Evolutionary conservation across 2,329 filamentous ascomycete genomes (phyloP).

Genomic region (Colletotrichum sp.): DNA sequence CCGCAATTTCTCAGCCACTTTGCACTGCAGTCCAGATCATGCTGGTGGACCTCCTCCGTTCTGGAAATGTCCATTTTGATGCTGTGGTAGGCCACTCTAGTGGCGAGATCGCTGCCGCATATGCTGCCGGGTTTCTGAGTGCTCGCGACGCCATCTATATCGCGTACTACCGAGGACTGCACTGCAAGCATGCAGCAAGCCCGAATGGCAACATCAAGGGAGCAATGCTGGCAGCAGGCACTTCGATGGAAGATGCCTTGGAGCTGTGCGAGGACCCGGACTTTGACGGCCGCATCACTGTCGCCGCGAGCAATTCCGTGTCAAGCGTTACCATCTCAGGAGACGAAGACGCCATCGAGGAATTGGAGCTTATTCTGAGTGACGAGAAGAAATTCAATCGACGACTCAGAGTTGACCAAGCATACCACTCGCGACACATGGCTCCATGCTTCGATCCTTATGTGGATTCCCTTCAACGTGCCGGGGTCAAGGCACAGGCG

Average conservation of each 20-base stretch:
- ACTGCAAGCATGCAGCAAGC: not conserved
- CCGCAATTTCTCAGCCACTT: constrained; percentile 12
- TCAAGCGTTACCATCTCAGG: constrained; percentile 30
- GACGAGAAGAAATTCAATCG: constrained; percentile 23
- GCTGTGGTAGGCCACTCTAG: constrained; percentile 53
- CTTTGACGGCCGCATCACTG: constrained; percentile 21
- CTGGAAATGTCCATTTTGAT: constrained; percentile 36
- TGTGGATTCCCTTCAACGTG: not conserved
- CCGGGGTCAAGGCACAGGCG: constrained; percentile 23
- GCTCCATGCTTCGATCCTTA: not conserved
- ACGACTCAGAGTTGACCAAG: constrained; percentile 27
- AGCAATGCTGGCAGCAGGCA: constrained; percentile 28
- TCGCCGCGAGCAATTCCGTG: constrained; percentile 29
- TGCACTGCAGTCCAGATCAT: constrained; percentile 26
- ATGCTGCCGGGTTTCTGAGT: constrained; percentile 48
- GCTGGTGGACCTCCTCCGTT: constrained; percentile 28
- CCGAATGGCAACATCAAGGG: constrained; percentile 12
- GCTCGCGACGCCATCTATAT: constrained; percentile 28
- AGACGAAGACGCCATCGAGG: constrained; percentile 29
- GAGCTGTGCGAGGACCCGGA: not conserved
- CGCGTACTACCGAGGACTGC: constrained; percentile 26
- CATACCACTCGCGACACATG: constrained; percentile 37
- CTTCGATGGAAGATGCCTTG: constrained; percentile 21
- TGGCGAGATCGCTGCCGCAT: constrained; percentile 56
- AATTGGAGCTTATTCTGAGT: constrained; percentile 25